A percentile compares a stretch with the other conserved stretches of the same genome.
These are phyloP conservation scores for Leptomonas seymouri DNA, from an alignment of 208 protist species.

Conservation along the genomic window DNA sequence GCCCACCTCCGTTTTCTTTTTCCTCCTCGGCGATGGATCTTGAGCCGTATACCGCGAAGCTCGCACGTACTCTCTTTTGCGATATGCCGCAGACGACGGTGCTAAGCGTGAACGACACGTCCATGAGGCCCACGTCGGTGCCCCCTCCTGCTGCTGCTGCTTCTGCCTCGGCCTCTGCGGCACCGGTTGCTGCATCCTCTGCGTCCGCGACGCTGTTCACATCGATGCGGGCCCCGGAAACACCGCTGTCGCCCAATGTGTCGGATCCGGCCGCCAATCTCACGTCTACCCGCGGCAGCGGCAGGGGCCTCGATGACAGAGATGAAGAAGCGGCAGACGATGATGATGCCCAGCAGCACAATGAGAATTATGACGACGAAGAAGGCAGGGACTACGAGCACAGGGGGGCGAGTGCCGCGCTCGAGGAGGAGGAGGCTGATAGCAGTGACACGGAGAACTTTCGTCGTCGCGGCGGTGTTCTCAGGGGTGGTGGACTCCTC, in stretches of 20 bases:
- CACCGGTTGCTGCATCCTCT: background rate
- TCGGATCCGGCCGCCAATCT: background rate
- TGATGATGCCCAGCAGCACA: background rate
- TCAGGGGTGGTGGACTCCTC: background rate
- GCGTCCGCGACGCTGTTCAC: background rate
- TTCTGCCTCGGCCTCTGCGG: background rate
- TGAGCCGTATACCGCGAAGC: constrained; percentile 82
- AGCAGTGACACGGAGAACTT: background rate
- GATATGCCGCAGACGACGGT: constrained; percentile 69
- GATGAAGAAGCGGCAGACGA: background rate
- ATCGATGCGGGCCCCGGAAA: constrained; percentile 3
- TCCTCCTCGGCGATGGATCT: constrained; percentile 34
- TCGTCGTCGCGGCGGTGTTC: background rate
- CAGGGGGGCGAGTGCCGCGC: constrained; percentile 4
- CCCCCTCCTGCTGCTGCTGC: background rate
- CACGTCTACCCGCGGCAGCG: background rate
- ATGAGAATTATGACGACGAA: background rate
- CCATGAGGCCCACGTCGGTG: constrained; percentile 13
- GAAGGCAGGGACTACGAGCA: background rate
- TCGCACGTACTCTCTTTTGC: constrained; percentile 76
- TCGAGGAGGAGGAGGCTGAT: background rate
- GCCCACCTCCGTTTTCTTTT: background rate
- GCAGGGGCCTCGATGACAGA: background rate
- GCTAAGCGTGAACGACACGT: constrained; percentile 47
- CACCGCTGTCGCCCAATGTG: constrained; percentile 1